Conservation (phyloP, 768 basidiomycete genomes). For the Floccularia luteovirens region DNA sequence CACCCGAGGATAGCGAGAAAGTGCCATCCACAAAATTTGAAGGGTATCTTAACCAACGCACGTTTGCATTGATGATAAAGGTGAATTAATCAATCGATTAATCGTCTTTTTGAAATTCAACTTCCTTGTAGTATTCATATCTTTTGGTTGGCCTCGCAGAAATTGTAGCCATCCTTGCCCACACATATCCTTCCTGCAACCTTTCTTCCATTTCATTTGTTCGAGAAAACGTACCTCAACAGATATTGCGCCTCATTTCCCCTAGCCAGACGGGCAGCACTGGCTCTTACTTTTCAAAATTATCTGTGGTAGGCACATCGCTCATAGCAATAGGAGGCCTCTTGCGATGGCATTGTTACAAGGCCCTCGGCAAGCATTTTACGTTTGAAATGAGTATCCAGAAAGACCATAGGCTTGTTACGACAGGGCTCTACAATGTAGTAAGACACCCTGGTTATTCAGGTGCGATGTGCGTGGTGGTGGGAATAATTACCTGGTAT, state of each 20-base stretch:
- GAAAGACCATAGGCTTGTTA: constrained; percentile 16
- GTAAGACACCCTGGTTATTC: constrained; percentile 25
- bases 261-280: constrained; percentile 11
- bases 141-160: constrained; percentile 21
- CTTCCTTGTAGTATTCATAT: constrained; percentile 5
- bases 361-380: constrained; percentile 22
- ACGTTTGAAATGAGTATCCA: constrained; percentile 28
- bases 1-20: constrained; percentile 23
- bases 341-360: constrained; percentile 27
- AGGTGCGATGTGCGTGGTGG: constrained; percentile 23
- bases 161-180: constrained; percentile 24
- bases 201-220: constrained; percentile 16
- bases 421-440: constrained; percentile 18
- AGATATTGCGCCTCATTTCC: constrained; percentile 17
- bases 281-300: constrained; percentile 19
- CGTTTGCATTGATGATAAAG: constrained; percentile 24
- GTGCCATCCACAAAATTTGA: constrained; percentile 27
- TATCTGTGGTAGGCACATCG: constrained; percentile 13
- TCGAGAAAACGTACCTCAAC: no score
- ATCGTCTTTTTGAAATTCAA: constrained; percentile 26
- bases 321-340: constrained; percentile 16
- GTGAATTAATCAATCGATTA: constrained; percentile 15
- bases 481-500: constrained; percentile 27
- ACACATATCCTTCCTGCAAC: constrained; percentile 12
- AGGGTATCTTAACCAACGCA: constrained; percentile 23